These are phyloP conservation scores for Sanguinoderma infundibulare DNA, from an alignment of 1,284 basidiomycete genomes.

Conservation along the genomic window DNA sequence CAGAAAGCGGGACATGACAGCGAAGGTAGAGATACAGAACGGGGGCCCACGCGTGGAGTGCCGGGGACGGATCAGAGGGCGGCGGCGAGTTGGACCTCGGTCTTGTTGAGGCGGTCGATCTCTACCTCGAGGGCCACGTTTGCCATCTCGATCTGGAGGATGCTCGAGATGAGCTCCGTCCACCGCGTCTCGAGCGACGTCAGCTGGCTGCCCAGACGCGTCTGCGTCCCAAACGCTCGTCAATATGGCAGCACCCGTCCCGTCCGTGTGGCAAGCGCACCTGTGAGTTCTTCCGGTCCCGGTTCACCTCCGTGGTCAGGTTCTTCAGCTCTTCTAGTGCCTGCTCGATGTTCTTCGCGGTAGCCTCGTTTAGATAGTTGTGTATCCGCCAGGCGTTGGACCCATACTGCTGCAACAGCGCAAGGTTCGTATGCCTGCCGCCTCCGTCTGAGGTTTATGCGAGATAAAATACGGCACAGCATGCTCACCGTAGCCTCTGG, in stretches of 20 bases:
- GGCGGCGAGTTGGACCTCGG: constrained; percentile 60
- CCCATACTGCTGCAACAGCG: constrained; percentile 86
- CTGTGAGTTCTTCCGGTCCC: constrained; percentile 85
- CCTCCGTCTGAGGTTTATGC: background rate
- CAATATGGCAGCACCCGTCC: background rate
- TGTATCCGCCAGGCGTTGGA: constrained; percentile 91
- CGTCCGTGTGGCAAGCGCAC: constrained; percentile 41
- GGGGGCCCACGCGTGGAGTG: background rate
- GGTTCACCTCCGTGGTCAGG: constrained; percentile 82
- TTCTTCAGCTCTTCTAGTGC: constrained; percentile 76
- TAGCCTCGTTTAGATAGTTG: constrained; percentile 86
- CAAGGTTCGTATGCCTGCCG: constrained; percentile 81
- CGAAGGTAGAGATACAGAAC: constrained; percentile 17
- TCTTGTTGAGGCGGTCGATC: constrained; percentile 58
- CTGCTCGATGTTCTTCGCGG: constrained; percentile 75
- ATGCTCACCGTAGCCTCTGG: constrained; percentile 79
- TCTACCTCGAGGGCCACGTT: constrained; percentile 83
- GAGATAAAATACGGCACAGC: background rate
- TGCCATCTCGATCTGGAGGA: constrained; percentile 92
- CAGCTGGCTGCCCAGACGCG: constrained; percentile 75
- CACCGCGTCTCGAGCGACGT: constrained; percentile 83
- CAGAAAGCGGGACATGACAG: background rate
- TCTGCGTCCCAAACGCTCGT: constrained; percentile 46
- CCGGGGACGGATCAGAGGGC: constrained; percentile 37
- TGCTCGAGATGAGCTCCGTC: constrained; percentile 87